These are phyloP conservation scores for Candida loeiensis DNA, from an alignment of 805 yeast genomes.

Conservation along the genomic window DNA sequence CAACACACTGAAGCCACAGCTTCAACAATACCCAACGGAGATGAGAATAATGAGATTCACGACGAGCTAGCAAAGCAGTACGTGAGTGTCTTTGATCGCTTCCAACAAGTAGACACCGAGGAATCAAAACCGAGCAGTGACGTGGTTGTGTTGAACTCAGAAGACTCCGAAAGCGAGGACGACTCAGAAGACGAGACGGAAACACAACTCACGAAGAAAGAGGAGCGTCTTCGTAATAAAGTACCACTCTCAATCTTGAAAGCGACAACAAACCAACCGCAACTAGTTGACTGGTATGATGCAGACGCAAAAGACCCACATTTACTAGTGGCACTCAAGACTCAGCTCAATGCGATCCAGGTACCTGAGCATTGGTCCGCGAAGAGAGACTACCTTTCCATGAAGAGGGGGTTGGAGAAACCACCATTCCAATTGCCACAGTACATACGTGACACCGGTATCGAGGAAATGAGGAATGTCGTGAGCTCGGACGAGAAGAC, in stretches of 20 bases:
- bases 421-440: slow-evolving; percentile 75
- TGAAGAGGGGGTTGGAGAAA: slow-evolving; percentile 62
- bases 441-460: slow-evolving; percentile 78
- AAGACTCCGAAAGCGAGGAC: slow-evolving; percentile 1
- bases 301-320: slow-evolving; percentile 79
- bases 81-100: background rate
- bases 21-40: background rate
- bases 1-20: background rate
- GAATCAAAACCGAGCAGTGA: background rate
- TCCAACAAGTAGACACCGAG: background rate
- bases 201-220: slow-evolving; percentile 41
- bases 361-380: slow-evolving; percentile 85
- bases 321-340: slow-evolving; percentile 60
- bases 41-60: background rate
- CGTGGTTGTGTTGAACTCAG: background rate
- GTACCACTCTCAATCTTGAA: slow-evolving; percentile 69
- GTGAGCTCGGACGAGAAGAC: slow-evolving; percentile 49
- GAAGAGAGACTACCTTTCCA: slow-evolving; percentile 69
- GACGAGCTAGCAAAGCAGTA: background rate
- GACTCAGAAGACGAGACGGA: background rate
- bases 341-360: slow-evolving; percentile 60
- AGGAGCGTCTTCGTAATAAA: slow-evolving; percentile 49
- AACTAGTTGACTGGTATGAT: slow-evolving; percentile 82
- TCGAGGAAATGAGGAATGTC: slow-evolving; percentile 72
- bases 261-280: slow-evolving; percentile 58